A percentile compares a stretch with the other conserved stretches of the same genome.
Evolutionary conservation across 352 stramenopile species (phyloP).

Genomic region (Hyaloperonospora brassicae): DNA sequence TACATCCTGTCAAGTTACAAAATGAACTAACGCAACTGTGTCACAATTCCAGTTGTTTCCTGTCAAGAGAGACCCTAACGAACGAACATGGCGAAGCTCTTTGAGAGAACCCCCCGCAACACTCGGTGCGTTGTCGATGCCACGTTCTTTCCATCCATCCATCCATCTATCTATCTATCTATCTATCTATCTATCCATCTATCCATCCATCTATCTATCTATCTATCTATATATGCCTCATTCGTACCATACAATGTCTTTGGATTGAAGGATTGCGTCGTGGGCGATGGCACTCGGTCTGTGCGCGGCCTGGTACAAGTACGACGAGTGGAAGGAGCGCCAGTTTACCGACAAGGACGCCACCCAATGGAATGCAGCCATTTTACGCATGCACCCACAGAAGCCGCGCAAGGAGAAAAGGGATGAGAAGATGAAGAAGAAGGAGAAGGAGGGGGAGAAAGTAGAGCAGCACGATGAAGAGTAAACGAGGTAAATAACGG

Average conservation of each 20-base stretch:
- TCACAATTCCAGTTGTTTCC: too few species aligned
- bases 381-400: constrained; percentile 37
- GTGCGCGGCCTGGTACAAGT: constrained; percentile 41
- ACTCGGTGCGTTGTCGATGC: constrained; percentile 25
- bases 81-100: constrained; percentile 23
- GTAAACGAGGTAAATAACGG: background rate
- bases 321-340: constrained; percentile 49
- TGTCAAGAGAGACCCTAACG: too few species aligned
- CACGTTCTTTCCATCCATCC: background rate
- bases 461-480: constrained; percentile 4
- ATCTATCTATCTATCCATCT: too few species aligned
- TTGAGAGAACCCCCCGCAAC: constrained; percentile 37
- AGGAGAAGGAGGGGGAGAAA: too few species aligned
- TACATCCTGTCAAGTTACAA: too few species aligned
- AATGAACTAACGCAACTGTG: too few species aligned
- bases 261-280: constrained; percentile 32
- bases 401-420: constrained; percentile 21
- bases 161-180: background rate
- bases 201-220: background rate
- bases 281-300: constrained; percentile 41
- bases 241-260: too few species aligned
- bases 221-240: too few species aligned
- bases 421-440: too few species aligned
- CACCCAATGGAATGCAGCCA: constrained; percentile 47
- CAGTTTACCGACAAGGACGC: constrained; percentile 43